Percentiles rank a stretch among this genome's conserved stretches.
Evolutionary conservation across 139 green algal genomes (phyloP).

Genomic region (Tetraselmis striata): DNA sequence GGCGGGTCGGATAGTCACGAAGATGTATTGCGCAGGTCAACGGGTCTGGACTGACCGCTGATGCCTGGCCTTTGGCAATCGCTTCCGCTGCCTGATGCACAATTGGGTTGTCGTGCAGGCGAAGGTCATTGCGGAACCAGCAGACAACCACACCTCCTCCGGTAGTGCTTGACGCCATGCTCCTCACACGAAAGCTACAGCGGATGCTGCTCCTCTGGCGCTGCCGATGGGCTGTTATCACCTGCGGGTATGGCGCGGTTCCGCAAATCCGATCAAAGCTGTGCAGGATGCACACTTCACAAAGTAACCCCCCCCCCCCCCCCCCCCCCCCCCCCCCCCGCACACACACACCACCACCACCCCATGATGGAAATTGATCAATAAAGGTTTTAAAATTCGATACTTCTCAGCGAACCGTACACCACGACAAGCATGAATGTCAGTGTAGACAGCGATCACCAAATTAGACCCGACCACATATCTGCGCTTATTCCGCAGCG

Average conservation of each 20-base stretch:
- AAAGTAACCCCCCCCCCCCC: too few relatives aligned
- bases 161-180: neutral
- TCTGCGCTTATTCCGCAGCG: too few relatives aligned
- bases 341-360: too few relatives aligned
- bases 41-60: neutral
- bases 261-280: too few relatives aligned
- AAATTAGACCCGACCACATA: too few relatives aligned
- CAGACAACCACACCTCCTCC: constrained; percentile 38
- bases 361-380: too few relatives aligned
- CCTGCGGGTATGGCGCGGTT: neutral
- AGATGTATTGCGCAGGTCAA: neutral
- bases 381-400: too few relatives aligned
- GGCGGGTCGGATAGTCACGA: neutral
- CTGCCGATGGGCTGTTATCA: neutral
- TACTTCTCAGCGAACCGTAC: too few relatives aligned
- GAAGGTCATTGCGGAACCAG: constrained; percentile 89
- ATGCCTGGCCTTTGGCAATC: neutral
- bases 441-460: too few relatives aligned
- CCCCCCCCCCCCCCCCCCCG: too few relatives aligned
- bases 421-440: too few relatives aligned
- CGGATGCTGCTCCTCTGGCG: neutral
- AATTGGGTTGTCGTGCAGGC: constrained; percentile 75
- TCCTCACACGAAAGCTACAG: neutral
- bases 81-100: constrained; percentile 52
- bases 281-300: too few relatives aligned